A percentile compares a stretch with the other conserved stretches of the same genome.
Evolutionary conservation across 768 basidiomycete species (phyloP).

Genomic region (Leccinum longicurvipes): DNA sequence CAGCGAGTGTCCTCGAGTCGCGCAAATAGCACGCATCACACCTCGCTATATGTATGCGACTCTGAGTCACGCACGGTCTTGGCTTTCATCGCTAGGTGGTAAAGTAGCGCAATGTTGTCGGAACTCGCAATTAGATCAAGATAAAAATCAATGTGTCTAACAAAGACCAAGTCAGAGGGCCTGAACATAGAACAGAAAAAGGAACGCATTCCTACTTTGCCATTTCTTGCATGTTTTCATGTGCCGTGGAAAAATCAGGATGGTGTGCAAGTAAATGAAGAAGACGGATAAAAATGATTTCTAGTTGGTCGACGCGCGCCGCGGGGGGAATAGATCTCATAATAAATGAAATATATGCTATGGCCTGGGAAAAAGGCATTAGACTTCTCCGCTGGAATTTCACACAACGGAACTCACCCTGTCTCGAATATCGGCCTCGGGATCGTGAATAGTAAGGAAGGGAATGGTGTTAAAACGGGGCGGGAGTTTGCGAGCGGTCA

Average conservation of each 20-base stretch:
- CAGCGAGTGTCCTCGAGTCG: background rate
- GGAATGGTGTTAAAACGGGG: constrained; percentile 78
- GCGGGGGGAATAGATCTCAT: constrained; percentile 48
- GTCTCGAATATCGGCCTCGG: constrained; percentile 73
- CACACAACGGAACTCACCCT: constrained; percentile 43
- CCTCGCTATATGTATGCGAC: constrained; percentile 67
- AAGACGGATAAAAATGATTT: constrained; percentile 80
- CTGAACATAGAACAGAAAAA: background rate
- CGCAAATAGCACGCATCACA: constrained; percentile 25
- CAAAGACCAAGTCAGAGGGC: background rate
- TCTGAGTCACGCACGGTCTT: constrained; percentile 86
- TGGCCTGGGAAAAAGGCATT: constrained; percentile 41
- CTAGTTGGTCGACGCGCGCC: constrained; percentile 63
- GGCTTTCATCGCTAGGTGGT: constrained; percentile 72
- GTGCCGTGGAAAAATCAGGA: constrained; percentile 76
- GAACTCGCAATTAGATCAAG: constrained; percentile 68
- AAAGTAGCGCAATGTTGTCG: constrained; percentile 86
- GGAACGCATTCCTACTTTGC: constrained; percentile 57
- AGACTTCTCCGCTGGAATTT: background rate
- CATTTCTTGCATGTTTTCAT: constrained; percentile 71
- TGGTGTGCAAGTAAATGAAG: constrained; percentile 91
- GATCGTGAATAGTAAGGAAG: constrained; percentile 89
- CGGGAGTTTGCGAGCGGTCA: constrained; percentile 63
- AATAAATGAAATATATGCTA: constrained; percentile 52
- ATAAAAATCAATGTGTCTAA: constrained; percentile 87